A percentile compares a stretch with the other conserved stretches of the same genome.
These are phyloP conservation scores for Cavenderia fasciculata DNA, from an alignment of 78 protist species.

Conservation along the genomic window DNA sequence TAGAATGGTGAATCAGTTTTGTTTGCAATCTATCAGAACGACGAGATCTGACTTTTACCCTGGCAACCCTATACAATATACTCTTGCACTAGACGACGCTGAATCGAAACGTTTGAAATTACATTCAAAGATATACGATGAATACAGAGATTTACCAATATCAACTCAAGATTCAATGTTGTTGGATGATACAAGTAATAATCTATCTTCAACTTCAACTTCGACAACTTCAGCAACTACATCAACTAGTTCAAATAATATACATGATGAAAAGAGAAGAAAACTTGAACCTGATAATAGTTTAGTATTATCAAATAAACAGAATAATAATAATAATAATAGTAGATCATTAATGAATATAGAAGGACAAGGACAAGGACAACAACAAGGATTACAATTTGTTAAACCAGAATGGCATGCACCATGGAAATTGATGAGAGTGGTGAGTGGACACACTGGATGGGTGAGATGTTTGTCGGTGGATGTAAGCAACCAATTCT, in stretches of 20 bases:
- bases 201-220: not conserved
- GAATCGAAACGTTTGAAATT: slow-evolving; percentile 31
- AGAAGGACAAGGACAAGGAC: not conserved
- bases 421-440: slow-evolving; percentile 86
- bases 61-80: not conserved
- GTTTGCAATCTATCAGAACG: not conserved
- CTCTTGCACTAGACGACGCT: not conserved
- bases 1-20: not conserved
- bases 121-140: slow-evolving; percentile 71
- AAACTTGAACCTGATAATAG: slow-evolving; percentile 14
- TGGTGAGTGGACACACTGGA: slow-evolving; percentile 84
- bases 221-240: slow-evolving; percentile 14
- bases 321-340: not conserved
- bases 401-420: slow-evolving; percentile 86
- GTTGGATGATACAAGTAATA: not conserved
- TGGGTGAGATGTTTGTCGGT: slow-evolving; percentile 92
- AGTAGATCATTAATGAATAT: slow-evolving; percentile 40
- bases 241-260: not conserved
- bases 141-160: slow-evolving; percentile 49
- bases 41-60: not conserved
- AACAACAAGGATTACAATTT: slow-evolving; percentile 16
- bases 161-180: not conserved
- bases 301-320: slow-evolving; percentile 5
- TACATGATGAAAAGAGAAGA: slow-evolving; percentile 51
- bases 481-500: slow-evolving; percentile 98